A percentile compares a stretch with the other conserved stretches of the same genome.
Conservation (phyloP, 106 monocot species). For the Dioscorea zingiberensis region DNA sequence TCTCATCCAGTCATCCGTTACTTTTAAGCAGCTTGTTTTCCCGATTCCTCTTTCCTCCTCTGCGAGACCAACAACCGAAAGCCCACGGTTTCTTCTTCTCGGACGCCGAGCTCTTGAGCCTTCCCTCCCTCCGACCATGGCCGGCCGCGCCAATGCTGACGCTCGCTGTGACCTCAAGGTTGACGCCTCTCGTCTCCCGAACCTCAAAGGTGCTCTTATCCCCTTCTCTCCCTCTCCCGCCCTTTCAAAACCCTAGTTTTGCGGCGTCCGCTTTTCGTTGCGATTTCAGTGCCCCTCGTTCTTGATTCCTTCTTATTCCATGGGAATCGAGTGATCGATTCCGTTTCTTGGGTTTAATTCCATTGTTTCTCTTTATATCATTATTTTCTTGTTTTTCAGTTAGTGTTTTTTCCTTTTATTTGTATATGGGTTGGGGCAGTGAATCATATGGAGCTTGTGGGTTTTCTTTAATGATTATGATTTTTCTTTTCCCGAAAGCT, state of each 20-base stretch:
- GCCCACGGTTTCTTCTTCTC: too few relatives aligned
- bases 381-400: too few relatives aligned
- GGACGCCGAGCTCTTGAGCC: background rate
- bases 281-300: background rate
- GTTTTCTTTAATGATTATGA: too few relatives aligned
- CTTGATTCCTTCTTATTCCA: background rate
- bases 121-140: conserved; percentile 1
- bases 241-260: background rate
- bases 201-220: background rate
- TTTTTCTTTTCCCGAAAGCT: too few relatives aligned
- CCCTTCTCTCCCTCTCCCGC: background rate
- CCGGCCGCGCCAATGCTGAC: conserved; percentile 5
- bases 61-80: too few relatives aligned
- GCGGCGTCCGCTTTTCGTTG: background rate
- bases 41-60: too few relatives aligned
- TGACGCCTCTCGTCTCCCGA: conserved; percentile 1
- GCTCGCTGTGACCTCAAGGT: background rate
- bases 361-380: too few relatives aligned
- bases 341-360: background rate
- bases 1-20: too few relatives aligned
- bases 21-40: too few relatives aligned
- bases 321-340: background rate
- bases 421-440: too few relatives aligned
- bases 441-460: too few relatives aligned
- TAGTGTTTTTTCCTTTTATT: too few relatives aligned